Evolutionary conservation across 1,139 yeast genomes (phyloP).

Genomic region (Zygotorulaspora mrakii): DNA sequence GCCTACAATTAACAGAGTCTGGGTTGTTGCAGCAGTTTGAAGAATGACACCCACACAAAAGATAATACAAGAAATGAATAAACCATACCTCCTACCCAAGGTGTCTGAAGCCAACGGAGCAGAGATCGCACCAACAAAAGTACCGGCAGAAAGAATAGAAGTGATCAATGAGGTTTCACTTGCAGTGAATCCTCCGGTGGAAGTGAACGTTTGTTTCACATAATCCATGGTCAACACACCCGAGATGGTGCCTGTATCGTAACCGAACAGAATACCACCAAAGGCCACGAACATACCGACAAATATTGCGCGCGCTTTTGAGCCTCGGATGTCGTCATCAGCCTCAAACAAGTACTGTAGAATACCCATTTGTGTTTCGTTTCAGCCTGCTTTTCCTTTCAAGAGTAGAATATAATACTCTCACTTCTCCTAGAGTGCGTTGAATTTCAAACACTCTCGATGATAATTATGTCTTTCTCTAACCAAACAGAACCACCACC

Average conservation of each 20-base stretch:
- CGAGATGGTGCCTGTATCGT: slow-evolving; percentile 93
- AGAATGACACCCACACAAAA: slow-evolving; percentile 79
- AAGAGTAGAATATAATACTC: too few relatives aligned
- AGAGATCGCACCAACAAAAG: slow-evolving; percentile 82
- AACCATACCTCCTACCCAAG: slow-evolving; percentile 75
- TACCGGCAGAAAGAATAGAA: slow-evolving; percentile 81
- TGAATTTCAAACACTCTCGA: too few relatives aligned
- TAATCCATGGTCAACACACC: slow-evolving; percentile 76
- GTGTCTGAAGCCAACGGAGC: slow-evolving; percentile 81
- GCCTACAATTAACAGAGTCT: slow-evolving; percentile 90
- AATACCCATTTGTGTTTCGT: slow-evolving; percentile 22
- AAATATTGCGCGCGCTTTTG: slow-evolving; percentile 33
- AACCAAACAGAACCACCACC: too few relatives aligned
- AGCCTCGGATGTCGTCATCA: slow-evolving; percentile 36
- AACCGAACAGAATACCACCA: slow-evolving; percentile 84
- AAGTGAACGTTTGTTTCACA: slow-evolving; percentile 68
- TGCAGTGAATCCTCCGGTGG: slow-evolving; percentile 60
- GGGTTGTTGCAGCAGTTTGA: slow-evolving; percentile 72
- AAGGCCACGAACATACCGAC: slow-evolving; percentile 49
- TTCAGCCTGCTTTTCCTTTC: too few relatives aligned
- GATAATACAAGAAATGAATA: slow-evolving; percentile 73
- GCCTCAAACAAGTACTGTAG: slow-evolving; percentile 28
- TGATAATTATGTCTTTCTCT: too few relatives aligned
- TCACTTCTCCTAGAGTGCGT: too few relatives aligned
- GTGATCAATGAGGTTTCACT: slow-evolving; percentile 70